Conservation (phyloP, 768 basidiomycete species). For the Omphalotus guepiniiformis region DNA sequence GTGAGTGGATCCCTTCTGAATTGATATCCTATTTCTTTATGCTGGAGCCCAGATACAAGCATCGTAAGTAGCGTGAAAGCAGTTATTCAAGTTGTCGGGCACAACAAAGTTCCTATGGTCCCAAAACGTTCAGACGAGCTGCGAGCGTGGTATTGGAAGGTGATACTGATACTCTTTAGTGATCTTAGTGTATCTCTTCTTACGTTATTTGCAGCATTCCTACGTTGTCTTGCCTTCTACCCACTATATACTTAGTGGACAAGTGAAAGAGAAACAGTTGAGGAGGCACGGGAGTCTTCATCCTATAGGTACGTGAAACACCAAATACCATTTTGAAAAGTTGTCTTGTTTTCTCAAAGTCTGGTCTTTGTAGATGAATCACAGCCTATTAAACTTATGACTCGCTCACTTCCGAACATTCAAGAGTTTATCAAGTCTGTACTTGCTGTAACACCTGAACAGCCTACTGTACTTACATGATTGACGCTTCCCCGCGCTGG, state of each 20-base stretch:
- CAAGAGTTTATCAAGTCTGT: slow-evolving; percentile 50
- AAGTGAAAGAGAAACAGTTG: slow-evolving; percentile 37
- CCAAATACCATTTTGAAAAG: neutral
- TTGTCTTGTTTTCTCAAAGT: neutral
- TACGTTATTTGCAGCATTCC: slow-evolving; percentile 53
- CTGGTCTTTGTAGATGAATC: slow-evolving; percentile 46
- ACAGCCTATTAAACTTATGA: slow-evolving; percentile 74
- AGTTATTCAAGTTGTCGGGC: slow-evolving; percentile 77
- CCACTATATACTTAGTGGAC: slow-evolving; percentile 49
- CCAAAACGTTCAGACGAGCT: slow-evolving; percentile 55
- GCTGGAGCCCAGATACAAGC: slow-evolving; percentile 53
- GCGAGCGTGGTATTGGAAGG: slow-evolving; percentile 71
- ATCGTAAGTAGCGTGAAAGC: slow-evolving; percentile 63
- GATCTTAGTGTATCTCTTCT: slow-evolving; percentile 11
- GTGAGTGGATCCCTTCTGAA: slow-evolving; percentile 36
- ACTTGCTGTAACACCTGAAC: too few relatives aligned
- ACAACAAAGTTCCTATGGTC: slow-evolving; percentile 46
- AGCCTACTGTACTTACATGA: too few relatives aligned
- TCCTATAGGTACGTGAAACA: slow-evolving; percentile 48
- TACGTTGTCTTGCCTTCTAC: slow-evolving; percentile 62
- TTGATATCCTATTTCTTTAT: slow-evolving; percentile 3
- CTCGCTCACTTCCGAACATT: slow-evolving; percentile 60
- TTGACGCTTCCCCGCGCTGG: too few relatives aligned
- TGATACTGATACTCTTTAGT: slow-evolving; percentile 18
- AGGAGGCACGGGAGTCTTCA: slow-evolving; percentile 65